phyloP scores from a whole-genome alignment of 2,329 filamentous ascomycete species.

The Botryosphaeria dothidea region DNA sequence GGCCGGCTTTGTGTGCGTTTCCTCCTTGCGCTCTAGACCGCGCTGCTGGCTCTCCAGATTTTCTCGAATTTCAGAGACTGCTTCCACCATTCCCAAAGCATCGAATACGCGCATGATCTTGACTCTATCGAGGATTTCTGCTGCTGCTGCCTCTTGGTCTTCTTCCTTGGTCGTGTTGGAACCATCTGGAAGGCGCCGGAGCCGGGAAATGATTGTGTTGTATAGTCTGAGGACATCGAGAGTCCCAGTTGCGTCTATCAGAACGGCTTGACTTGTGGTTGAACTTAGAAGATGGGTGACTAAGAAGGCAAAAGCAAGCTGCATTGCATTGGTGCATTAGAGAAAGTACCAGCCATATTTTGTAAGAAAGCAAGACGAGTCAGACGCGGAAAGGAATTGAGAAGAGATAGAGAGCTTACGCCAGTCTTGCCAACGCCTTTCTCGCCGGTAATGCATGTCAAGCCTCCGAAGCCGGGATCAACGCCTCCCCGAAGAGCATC shows the following conservation, averaged over 20 bases:
- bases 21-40: neutral
- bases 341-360: no score
- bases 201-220: conserved; percentile 27
- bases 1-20: neutral
- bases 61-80: conserved; percentile 46
- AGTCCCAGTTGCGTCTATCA: conserved; percentile 49
- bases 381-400: neutral
- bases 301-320: conserved; percentile 41
- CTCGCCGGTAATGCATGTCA: conserved; percentile 40
- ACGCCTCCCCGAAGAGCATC: conserved; percentile 40
- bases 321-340: neutral
- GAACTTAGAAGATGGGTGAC: conserved; percentile 39
- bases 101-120: conserved; percentile 55
- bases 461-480: conserved; percentile 31
- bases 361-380: no score
- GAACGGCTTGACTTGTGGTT: conserved; percentile 33
- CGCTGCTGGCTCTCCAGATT: conserved; percentile 27
- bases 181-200: conserved; percentile 18
- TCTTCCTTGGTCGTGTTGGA: neutral
- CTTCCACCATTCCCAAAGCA: conserved; percentile 49
- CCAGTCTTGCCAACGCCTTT: conserved; percentile 26
- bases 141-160: conserved; percentile 31
- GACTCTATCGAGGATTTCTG: conserved; percentile 43
- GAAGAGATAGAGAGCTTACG: conserved; percentile 24
- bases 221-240: conserved; percentile 47